phyloP scores from a whole-genome alignment of 164 flowering plant genomes.

The Protea cynaroides region DNA sequence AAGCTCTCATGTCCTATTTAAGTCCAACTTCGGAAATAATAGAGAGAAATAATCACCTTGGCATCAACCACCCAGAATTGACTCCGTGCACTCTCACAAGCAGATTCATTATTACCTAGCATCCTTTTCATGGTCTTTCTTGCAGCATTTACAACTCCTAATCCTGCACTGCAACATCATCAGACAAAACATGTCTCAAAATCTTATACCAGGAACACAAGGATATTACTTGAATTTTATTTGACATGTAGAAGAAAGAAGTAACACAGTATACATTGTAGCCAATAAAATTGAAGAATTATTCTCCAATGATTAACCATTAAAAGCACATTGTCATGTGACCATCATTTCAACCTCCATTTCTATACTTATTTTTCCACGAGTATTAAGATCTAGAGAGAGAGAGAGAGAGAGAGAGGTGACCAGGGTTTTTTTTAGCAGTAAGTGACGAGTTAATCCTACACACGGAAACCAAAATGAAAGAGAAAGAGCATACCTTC shows the following conservation, averaged over 20 bases:
- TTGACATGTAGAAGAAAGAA: background rate
- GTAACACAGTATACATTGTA: no score
- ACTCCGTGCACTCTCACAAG: constrained; percentile 89
- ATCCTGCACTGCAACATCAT: constrained; percentile 80
- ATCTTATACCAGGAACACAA: background rate
- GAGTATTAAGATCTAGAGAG: no score
- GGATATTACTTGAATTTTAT: background rate
- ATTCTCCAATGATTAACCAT: no score
- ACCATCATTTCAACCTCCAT: no score
- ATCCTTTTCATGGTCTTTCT: constrained; percentile 97
- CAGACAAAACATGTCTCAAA: constrained; percentile 6
- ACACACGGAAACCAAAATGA: no score
- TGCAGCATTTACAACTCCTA: constrained; percentile 95
- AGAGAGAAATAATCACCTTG: constrained; percentile 40
- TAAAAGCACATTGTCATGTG: no score
- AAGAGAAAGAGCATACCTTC: no score
- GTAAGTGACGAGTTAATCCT: no score
- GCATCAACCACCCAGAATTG: constrained; percentile 99
- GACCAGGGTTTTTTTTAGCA: no score
- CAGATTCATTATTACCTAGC: constrained; percentile 79
- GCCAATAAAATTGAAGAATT: no score
- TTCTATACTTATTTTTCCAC: no score
- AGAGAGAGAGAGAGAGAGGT: no score
- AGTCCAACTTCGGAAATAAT: background rate
- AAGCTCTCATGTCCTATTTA: background rate